Base-by-base conservation (phyloP, 768 basidiomycete species). In the Artomyces pyxidatus region DNA sequence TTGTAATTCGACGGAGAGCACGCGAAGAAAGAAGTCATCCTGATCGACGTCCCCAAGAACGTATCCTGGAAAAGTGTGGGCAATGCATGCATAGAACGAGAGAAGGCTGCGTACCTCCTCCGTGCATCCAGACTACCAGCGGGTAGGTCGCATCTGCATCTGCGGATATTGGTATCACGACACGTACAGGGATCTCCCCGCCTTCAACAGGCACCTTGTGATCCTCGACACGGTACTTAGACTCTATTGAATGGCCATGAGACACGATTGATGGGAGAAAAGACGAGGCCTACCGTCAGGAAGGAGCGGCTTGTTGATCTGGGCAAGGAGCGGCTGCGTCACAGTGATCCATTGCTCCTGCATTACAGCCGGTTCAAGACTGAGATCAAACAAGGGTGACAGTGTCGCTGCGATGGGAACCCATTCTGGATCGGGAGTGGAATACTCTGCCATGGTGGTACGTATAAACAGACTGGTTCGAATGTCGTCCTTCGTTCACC, bases 1-100 rank as follows among this genome's bases (percentile, higher is more conserved):
- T 4, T 45, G 39, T 8, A 47, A 29, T 12, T 41, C 48, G 5
- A 47, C 43, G 35, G 50, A 50, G 16, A 47, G 17, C 12, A 23
- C 38, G 19, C 56, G 51, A 12, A 56, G 51, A 21, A 44, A 39
- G 12, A 23, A 30, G 23, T 57, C 53, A 28, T 59, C 55, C 3
- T 37, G 17, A 4, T 58, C 51, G 14, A 58, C n/a, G 12, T 46
- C 37, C 2, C 54, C 59, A 11, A 48, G 32, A 4, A 48, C 28
- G 21, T 39, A 51, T 17, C 54, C 54, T 55, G 14, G 9, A 12
- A 19, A 10, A 14, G 4, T 14, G 9, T 6, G 12, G 27, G 30
- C 19, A 25, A 30, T n/a, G 8, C 6, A 9, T 12, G 26, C 6
- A 19, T 28, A 37, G 4, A n/a, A 1, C 16, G 19, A 6, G 25